phyloP scores from a whole-genome alignment of 805 yeast genomes.

The Pichia phayaonensis region DNA sequence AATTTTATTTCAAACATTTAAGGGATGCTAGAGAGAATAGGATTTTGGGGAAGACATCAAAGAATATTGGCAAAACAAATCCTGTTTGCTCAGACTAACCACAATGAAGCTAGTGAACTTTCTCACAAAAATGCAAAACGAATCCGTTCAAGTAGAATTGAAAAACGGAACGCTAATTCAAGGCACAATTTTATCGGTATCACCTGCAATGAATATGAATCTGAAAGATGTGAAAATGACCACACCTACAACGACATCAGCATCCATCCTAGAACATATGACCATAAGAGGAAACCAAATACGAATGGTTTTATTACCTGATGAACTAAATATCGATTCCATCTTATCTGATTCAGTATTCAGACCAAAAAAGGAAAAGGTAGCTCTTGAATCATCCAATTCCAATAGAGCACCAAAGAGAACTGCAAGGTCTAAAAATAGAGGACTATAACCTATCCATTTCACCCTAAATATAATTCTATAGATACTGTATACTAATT shows the following conservation, averaged over 20 bases:
- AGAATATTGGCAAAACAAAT: too few relatives aligned
- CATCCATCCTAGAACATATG: conserved; percentile 65
- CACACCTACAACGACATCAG: conserved; percentile 52
- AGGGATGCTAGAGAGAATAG: too few relatives aligned
- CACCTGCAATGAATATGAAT: conserved; percentile 87
- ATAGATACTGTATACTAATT: neutral
- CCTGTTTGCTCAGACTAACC: too few relatives aligned
- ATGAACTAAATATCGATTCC: conserved; percentile 66
- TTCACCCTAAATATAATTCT: neutral
- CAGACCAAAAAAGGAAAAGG: conserved; percentile 32
- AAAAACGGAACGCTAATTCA: conserved; percentile 84
- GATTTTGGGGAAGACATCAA: too few relatives aligned
- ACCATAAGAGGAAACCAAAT: conserved; percentile 86
- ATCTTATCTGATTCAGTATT: conserved; percentile 45
- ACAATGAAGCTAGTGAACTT: conserved; percentile 64
- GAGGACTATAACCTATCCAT: conserved; percentile 1
- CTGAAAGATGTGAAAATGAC: conserved; percentile 76
- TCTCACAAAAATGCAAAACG: conserved; percentile 76
- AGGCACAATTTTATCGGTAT: conserved; percentile 77
- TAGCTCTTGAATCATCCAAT: neutral
- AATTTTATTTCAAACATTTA: too few relatives aligned
- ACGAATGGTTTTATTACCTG: conserved; percentile 78
- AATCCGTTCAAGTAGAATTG: conserved; percentile 82
- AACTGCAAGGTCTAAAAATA: conserved; percentile 15
- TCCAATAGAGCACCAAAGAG: conserved; percentile 14